A percentile compares a stretch with the other conserved stretches of the same genome.
Evolutionary conservation across 164 flowering plant genomes (phyloP).

Genomic region (Magnolia changhungtana): DNA sequence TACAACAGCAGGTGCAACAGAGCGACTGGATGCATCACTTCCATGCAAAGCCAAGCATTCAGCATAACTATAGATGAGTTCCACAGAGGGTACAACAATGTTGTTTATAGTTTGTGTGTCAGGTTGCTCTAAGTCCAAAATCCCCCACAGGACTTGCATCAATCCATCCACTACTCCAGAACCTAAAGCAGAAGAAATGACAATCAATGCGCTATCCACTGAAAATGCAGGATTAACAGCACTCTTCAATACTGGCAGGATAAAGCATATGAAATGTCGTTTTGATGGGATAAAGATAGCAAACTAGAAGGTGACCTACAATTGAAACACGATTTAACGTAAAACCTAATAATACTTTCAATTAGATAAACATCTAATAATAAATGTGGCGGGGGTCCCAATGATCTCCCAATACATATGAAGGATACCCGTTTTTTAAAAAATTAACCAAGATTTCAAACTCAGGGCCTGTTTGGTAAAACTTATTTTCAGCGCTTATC

Average conservation of each 20-base stretch:
- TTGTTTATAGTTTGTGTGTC: slow-evolving; percentile 92
- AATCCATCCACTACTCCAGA: slow-evolving; percentile 89
- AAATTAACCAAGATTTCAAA: too few species aligned
- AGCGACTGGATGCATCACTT: slow-evolving; percentile 42
- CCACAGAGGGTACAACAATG: slow-evolving; percentile 88
- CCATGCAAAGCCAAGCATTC: slow-evolving; percentile 87
- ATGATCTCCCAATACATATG: too few species aligned
- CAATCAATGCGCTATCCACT: background rate
- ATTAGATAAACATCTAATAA: too few species aligned
- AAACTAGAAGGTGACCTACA: background rate
- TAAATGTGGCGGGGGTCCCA: too few species aligned
- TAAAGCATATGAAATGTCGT: background rate
- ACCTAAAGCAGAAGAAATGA: slow-evolving; percentile 41
- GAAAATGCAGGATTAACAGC: background rate
- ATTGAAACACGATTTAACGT: background rate
- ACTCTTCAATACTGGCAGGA: background rate
- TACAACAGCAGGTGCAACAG: slow-evolving; percentile 89
- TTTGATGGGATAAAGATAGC: background rate
- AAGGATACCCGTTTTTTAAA: too few species aligned
- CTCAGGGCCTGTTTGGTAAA: too few species aligned
- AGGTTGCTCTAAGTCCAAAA: slow-evolving; percentile 88
- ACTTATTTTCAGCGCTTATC: too few species aligned
- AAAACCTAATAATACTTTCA: background rate
- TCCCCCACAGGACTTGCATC: slow-evolving; percentile 95
- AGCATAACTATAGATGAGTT: slow-evolving; percentile 92